A percentile compares a stretch with the other conserved stretches of the same genome.
Conservation (phyloP, 441 rosid genomes). For the Croton setiger region DNA sequence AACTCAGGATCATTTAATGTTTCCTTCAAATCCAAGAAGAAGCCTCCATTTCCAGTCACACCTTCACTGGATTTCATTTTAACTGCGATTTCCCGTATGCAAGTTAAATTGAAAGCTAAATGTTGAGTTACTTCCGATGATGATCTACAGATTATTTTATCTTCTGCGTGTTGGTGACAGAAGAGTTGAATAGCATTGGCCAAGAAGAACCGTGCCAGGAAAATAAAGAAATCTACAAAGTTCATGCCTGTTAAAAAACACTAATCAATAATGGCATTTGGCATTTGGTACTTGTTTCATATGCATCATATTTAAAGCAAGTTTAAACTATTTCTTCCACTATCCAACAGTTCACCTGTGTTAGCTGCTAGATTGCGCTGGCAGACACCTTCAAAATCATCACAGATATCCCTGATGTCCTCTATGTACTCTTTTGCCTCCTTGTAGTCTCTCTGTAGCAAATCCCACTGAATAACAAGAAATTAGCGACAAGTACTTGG, state of each 20-base stretch:
- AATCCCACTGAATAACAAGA: conserved; percentile 63
- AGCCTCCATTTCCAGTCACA: conserved; percentile 29
- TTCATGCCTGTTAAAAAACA: conserved; percentile 67
- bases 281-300: background rate
- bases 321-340: background rate
- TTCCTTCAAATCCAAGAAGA: conserved; percentile 39
- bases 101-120: conserved; percentile 47
- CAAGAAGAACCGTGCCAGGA: conserved; percentile 56
- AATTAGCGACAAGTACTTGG: conserved; percentile 13
- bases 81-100: conserved; percentile 38
- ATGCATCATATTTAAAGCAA: background rate
- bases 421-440: conserved; percentile 86
- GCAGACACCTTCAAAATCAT: conserved; percentile 87
- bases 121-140: conserved; percentile 39
- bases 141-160: conserved; percentile 24
- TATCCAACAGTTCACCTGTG: background rate
- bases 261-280: conserved; percentile 1
- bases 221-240: conserved; percentile 62
- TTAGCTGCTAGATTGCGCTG: conserved; percentile 72
- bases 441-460: conserved; percentile 69
- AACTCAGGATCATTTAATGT: conserved; percentile 50
- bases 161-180: conserved; percentile 21
- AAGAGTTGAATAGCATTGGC: conserved; percentile 48
- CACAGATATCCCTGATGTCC: conserved; percentile 84
- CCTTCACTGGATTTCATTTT: conserved; percentile 52